A percentile compares a stretch with the other conserved stretches of the same genome.
phyloP scores from a whole-genome alignment of 2,329 filamentous ascomycete genomes.

The Sporothrix pallida region DNA sequence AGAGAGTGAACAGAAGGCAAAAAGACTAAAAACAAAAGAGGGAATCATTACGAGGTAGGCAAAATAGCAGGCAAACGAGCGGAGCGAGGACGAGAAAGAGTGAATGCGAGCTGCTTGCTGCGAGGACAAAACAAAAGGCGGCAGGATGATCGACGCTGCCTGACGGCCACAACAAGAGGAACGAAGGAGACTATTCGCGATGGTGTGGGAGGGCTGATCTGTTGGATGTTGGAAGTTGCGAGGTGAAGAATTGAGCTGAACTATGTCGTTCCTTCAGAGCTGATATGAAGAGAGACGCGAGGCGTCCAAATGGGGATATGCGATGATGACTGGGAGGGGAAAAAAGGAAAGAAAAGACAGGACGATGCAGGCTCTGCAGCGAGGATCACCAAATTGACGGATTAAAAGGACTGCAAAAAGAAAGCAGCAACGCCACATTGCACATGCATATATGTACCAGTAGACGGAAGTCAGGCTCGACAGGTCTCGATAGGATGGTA shows the following conservation, averaged over 20 bases:
- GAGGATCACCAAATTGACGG: background rate
- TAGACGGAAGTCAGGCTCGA: too few species aligned
- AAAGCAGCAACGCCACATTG: conserved; percentile 11
- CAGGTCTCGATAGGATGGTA: too few species aligned
- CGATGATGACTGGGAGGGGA: background rate
- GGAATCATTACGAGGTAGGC: background rate
- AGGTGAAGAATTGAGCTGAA: too few species aligned
- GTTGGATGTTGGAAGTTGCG: too few species aligned
- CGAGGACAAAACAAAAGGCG: background rate
- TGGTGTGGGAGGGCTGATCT: background rate
- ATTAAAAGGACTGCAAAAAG: background rate
- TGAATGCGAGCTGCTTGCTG: background rate
- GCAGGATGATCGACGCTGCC: background rate
- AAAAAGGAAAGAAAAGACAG: background rate
- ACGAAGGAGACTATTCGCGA: background rate
- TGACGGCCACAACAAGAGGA: background rate
- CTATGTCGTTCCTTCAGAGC: too few species aligned
- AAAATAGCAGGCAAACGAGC: background rate
- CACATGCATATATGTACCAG: too few species aligned
- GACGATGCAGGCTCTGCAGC: too few species aligned
- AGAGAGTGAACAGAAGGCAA: background rate
- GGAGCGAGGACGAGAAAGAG: background rate
- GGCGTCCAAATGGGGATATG: background rate
- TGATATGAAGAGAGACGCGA: background rate
- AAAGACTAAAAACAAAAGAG: background rate